Base-by-base conservation (phyloP, 176 grass and related monocot genomes). In the Melocanna baccifera region DNA sequence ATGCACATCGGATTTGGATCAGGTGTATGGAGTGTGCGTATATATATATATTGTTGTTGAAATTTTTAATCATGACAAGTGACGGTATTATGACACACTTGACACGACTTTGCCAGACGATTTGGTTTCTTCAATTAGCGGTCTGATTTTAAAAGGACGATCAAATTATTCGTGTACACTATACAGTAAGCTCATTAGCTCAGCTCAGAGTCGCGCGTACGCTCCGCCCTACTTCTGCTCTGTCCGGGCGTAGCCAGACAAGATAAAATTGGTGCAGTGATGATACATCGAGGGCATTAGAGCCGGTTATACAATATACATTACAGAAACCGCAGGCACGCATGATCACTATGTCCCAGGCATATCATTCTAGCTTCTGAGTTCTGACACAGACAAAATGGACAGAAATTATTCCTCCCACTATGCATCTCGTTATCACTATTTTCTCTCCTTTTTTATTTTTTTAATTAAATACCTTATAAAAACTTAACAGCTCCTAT, bases 241-340 rank as follows among this genome's bases (percentile, higher is more conserved):
- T 62, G 69, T 73, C 58, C 12, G 14, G n/a, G 83, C 48, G 48
- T 69, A 40, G 62, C 36, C 62, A 45, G 73, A 77, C 83, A 77
- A 69, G 64, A 69, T 69, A 78, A 70, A 57, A 85, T 78, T 78
- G 83, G 52, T 12, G 51, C 64, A 47, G 52, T 71, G 75, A 86
- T 79, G 65, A 62, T 69, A 69, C 65, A 37, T 78, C 36, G 72
- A 53, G 16, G 16, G 64, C 20, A 45, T 78, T 78, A 39, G 46
- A 71, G 14, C 74, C 48, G 53, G 13, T 69, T 16, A 30, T 32
- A 58, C 26, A 14, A 28, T 58, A 70, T 32, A 45, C 37, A 14
- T 19, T 58, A 70, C 65, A 78, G 42, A 36, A 59, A 61, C 40
- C 46, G 74, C 73, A 78, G 83, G 73, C 37, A 61, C 51, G 84